Conservation (phyloP, 2,329 filamentous ascomycete genomes). For the Akanthomyces muscarius region DNA sequence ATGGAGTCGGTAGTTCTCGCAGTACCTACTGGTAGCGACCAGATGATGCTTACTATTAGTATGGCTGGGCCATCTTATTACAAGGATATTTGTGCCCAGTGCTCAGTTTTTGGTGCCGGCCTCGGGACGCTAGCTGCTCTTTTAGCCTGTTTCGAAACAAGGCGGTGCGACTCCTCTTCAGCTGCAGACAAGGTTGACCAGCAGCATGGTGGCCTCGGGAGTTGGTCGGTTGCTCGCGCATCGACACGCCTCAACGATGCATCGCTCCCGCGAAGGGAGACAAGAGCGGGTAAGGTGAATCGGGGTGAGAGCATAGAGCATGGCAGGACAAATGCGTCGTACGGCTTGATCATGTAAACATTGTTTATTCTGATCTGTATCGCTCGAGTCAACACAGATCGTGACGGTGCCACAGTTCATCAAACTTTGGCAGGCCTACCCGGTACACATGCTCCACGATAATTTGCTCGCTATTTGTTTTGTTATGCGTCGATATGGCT, state of each 20-base stretch:
- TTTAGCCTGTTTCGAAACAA: constrained; percentile 7
- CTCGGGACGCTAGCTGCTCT: background rate
- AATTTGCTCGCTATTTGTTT: constrained; percentile 3
- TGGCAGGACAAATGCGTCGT: no score
- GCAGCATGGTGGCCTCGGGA: no score
- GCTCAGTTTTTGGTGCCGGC: background rate
- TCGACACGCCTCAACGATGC: no score
- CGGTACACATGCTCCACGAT: background rate
- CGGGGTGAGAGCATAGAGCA: no score
- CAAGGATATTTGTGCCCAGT: background rate
- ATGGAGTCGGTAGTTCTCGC: background rate
- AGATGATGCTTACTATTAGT: background rate
- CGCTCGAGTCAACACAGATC: no score
- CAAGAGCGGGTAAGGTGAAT: no score
- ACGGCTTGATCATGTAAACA: no score
- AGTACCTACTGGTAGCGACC: background rate
- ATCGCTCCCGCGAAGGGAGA: no score
- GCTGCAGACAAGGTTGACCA: no score
- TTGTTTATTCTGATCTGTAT: no score
- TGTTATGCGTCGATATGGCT: background rate
- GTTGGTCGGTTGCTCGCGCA: no score
- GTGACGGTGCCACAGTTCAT: background rate
- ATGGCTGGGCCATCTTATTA: background rate
- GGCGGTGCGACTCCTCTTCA: background rate
- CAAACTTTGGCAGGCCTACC: background rate